Percentiles rank a stretch among this genome's conserved stretches.
phyloP scores from a whole-genome alignment of 2,329 filamentous ascomycete genomes.

The Bipolaris zeicola region DNA sequence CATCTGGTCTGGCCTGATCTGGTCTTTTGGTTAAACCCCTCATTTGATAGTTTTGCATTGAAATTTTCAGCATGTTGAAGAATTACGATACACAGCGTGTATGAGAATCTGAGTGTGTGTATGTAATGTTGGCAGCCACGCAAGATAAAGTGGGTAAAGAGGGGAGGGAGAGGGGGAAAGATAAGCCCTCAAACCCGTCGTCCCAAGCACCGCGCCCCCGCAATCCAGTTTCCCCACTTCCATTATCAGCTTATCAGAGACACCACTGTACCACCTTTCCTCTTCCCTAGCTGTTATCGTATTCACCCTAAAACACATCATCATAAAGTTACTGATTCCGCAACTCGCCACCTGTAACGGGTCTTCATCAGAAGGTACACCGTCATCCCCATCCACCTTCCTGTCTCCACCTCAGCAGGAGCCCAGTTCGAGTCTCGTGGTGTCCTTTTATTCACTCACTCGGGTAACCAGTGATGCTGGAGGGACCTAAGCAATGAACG shows the following conservation, averaged over 20 bases:
- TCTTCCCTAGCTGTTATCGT: neutral
- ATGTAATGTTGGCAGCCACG: no score
- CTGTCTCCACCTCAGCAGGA: slow-evolving; percentile 42
- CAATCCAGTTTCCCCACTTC: no score
- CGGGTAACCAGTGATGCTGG: slow-evolving; percentile 51
- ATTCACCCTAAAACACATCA: accelerated
- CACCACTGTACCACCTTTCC: neutral
- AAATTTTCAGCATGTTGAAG: no score
- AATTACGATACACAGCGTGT: no score
- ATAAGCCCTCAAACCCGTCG: no score
- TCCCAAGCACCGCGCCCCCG: no score
- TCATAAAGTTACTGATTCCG: slow-evolving; percentile 11
- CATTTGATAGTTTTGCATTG: neutral
- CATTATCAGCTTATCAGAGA: no score
- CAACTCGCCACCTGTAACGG: slow-evolving; percentile 41
- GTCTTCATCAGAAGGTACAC: slow-evolving; percentile 44
- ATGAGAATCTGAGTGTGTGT: no score
- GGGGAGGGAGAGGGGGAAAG: no score
- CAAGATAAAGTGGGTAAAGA: no score
- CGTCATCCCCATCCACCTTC: slow-evolving; percentile 41
- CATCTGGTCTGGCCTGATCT: neutral
- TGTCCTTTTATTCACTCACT: slow-evolving; percentile 46
- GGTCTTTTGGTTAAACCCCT: neutral
- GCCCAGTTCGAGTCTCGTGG: slow-evolving; percentile 52
- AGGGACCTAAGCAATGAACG: slow-evolving; percentile 51